A percentile compares a stretch with the other conserved stretches of the same genome.
Evolutionary conservation across 1,284 basidiomycete species (phyloP).

Genomic region (Sporisorium reilianum): DNA sequence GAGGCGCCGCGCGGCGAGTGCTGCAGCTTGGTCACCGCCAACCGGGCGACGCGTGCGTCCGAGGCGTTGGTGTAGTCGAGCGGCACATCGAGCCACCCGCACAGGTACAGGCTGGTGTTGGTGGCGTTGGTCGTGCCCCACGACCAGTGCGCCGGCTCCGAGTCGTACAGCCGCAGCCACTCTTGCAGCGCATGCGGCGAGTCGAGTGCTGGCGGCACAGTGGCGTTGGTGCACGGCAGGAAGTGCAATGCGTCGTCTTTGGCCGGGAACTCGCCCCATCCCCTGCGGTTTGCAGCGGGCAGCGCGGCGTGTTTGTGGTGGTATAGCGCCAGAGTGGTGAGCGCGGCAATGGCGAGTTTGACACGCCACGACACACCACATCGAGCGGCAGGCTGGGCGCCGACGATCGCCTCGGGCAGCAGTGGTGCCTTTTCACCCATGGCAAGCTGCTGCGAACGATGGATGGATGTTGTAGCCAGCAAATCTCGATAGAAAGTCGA

Average conservation of each 20-base stretch:
- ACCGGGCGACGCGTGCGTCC: constrained; percentile 21
- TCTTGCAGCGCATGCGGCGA: constrained; percentile 7
- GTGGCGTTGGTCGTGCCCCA: neutral
- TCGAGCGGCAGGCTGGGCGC: neutral
- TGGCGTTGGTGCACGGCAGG: constrained; percentile 37
- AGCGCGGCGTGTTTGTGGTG: constrained; percentile 7
- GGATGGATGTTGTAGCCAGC: too few species aligned
- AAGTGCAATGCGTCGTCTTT: constrained; percentile 31
- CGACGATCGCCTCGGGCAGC: neutral
- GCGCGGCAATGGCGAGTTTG: neutral
- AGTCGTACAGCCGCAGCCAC: constrained; percentile 21
- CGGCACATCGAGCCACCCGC: constrained; percentile 49
- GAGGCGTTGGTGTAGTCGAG: constrained; percentile 49
- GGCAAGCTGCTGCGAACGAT: neutral
- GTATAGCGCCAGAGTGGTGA: constrained; percentile 6
- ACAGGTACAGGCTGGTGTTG: constrained; percentile 24
- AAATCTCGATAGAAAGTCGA: too few species aligned
- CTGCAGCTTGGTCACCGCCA: constrained; percentile 38
- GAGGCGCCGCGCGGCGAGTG: constrained; percentile 11
- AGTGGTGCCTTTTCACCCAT: neutral
- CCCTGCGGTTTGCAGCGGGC: neutral
- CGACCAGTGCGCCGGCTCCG: constrained; percentile 26
- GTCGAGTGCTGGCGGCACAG: constrained; percentile 21
- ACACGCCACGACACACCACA: constrained; percentile 10
- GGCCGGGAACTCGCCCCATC: constrained; percentile 26